Base-by-base conservation (phyloP, 139 green algal species). In the Nannochloris sp. region DNA sequence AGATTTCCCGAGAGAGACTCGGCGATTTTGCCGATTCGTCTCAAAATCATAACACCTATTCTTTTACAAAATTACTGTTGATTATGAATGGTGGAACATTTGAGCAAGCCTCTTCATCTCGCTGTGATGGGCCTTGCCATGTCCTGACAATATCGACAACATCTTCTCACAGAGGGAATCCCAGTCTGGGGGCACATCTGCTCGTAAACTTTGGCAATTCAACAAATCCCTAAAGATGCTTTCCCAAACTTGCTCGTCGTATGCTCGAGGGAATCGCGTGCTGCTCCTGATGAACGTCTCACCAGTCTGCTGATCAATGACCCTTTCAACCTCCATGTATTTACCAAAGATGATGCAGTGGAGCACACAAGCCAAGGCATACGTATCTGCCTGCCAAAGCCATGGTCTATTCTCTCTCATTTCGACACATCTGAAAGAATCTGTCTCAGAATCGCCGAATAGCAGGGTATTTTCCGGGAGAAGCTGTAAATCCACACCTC, bases 351-450 rank as follows among this genome's bases (percentile, higher is more conserved):
- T 55, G 44, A 83, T 25, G 31, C 57, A 70, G 57, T 83, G 76
- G 27, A 71, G 44, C 2, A 61, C 50, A 53, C 63, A 67, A 11
- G 64, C 67, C 4, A 70, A 50, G 8, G 69, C 71, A 51, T 79
- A 83, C 1, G 53, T 25, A 58, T 83, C 76, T 5, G 70, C 66
- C 44, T 80, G 69, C 57, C 51, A 81, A 36, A 69, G 34, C 75
- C 72, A 81, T 44, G 62, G 48, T 25, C 23, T 25, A 9, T 40
- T 37, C 43, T 82, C 68, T 65, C 77, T 70, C 73, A 81, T 82
- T 64, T 82, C 68, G 34, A 82, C 72, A 43, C 75, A 81, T 9
- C 75, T 69, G 40, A 81, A 81, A 37, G 64, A 43, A 25, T 80
- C 75, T 19, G 75, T 80, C 14, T 49, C 40, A 14, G 31, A 72